Evolutionary conservation across 371 early-diverging fungal species (phyloP), one percentile per base, ranked within the genome.

Genomic region (Lichtheimia ramosa): DNA sequence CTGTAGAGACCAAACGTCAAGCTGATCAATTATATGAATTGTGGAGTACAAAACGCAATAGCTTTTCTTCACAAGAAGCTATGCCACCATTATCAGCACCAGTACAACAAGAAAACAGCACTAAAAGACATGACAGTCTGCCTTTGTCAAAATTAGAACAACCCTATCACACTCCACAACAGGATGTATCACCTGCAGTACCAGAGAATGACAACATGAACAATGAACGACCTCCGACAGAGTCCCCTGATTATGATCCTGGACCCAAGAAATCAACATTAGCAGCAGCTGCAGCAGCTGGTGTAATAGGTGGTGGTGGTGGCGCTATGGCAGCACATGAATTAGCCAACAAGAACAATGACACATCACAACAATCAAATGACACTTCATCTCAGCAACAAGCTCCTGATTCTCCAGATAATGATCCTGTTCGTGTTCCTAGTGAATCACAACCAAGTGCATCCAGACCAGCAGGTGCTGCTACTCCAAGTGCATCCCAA

Each of bases 221-320:
- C 34, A 34, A 34, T 34, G 34, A 34, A 34, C 34, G 34, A 34
- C 34, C 34, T 34, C 34, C 34, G 34, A 34, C 34, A 34, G 34
- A 34, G 10, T 34, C 34, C 34, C 34, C 34, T 34, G 34, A 34
- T 34, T 34, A 34, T 34, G 34, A 34, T 34, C 34, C 34, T 8
- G 34, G 34, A 10, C 34, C 34, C 34, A 34, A 34, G 34, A 34
- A 34, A 34, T 34, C 34, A 34, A 34, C 34, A 8, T 34, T 28
- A 28, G 51, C 23, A 28, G 51, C 27, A 15, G 51, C 51, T 28
- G 51, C 51, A 15, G 51, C 51, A 51, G 51, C 23, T 6, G 50
- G 50, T 46, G 46, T 20, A 14, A 20, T 20, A 46, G 46, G 18
- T 18, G n/a, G 5, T 4, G 51, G 27, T 25, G 25, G n/a, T 28